phyloP scores from a whole-genome alignment of 164 flowering plant species.

The Platanus orientalis region DNA sequence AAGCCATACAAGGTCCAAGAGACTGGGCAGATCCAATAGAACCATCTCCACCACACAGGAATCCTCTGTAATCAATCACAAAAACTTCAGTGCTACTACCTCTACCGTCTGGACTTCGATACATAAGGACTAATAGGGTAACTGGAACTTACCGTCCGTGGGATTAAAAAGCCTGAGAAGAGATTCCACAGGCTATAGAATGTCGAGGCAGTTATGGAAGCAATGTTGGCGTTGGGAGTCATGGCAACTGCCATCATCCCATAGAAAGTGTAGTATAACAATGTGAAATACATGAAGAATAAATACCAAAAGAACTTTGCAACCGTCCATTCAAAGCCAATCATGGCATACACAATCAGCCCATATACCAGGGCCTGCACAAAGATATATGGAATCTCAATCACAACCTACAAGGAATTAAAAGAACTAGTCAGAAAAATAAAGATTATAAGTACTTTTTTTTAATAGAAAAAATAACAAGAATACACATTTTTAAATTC shows the following conservation, averaged over 20 bases:
- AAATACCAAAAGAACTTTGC: constrained; percentile 49
- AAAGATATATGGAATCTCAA: constrained; percentile 43
- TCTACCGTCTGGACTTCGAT: too few species aligned
- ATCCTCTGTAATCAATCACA: too few species aligned
- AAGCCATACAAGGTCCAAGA: too few species aligned
- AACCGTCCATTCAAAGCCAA: constrained; percentile 48
- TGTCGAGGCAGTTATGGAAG: constrained; percentile 24
- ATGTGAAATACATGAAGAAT: constrained; percentile 45
- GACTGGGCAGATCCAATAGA: too few species aligned
- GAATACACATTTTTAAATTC: too few species aligned
- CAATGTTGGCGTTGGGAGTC: constrained; percentile 46
- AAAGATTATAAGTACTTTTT: too few species aligned
- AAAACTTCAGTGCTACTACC: constrained; percentile 15
- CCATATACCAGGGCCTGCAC: constrained; percentile 33
- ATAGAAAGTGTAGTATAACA: constrained; percentile 48
- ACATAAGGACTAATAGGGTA: too few species aligned
- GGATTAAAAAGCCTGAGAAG: constrained; percentile 43
- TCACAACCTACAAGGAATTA: constrained; percentile 26
- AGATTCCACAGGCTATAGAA: constrained; percentile 38
- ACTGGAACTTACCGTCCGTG: constrained; percentile 22
- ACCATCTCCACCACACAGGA: too few species aligned
- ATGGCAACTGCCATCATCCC: constrained; percentile 59
- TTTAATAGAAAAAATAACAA: too few species aligned
- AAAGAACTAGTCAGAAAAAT: too few species aligned
- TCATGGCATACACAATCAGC: constrained; percentile 48